Conservation (phyloP, 2,329 filamentous ascomycete species). For the Geosmithia putterillii region DNA sequence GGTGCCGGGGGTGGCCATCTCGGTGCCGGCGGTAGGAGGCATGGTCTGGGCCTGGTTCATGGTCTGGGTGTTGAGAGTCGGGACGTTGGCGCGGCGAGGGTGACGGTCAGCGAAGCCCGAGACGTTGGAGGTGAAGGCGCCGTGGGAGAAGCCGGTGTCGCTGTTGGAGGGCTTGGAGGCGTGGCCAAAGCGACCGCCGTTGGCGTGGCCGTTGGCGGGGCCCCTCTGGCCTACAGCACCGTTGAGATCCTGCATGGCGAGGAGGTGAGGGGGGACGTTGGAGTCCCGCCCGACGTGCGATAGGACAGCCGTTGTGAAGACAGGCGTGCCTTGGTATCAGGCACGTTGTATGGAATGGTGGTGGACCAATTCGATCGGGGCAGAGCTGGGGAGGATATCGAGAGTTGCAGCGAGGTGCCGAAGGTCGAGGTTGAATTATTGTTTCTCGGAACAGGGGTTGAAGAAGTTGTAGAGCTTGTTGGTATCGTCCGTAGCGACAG, state of each 20-base stretch:
- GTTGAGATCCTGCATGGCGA: constrained; percentile 82
- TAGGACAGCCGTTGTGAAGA: constrained; percentile 72
- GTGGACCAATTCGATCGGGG: neutral
- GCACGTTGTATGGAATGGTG: constrained; percentile 19
- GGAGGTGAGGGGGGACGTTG: constrained; percentile 74
- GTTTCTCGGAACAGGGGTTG: neutral
- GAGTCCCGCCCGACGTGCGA: constrained; percentile 70
- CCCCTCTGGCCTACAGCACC: constrained; percentile 30
- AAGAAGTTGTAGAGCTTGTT: neutral
- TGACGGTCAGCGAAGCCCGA: constrained; percentile 79
- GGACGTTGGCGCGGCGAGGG: constrained; percentile 73
- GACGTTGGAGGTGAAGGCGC: constrained; percentile 79
- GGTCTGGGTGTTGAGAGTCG: constrained; percentile 79
- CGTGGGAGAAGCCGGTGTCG: constrained; percentile 85
- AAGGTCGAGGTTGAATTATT: neutral
- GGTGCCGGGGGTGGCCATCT: constrained; percentile 77
- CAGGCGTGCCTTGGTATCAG: constrained; percentile 38
- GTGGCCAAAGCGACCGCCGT: constrained; percentile 50
- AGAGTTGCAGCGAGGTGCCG: neutral
- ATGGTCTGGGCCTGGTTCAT: constrained; percentile 31
- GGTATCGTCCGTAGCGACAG: constrained; percentile 2
- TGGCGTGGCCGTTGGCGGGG: constrained; percentile 36
- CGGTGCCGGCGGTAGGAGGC: constrained; percentile 41
- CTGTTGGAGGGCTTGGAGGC: constrained; percentile 72
- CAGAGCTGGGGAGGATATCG: too few relatives aligned